Base-by-base conservation (phyloP, 805 yeast genomes). In the Zygoascus ofunaensis region DNA sequence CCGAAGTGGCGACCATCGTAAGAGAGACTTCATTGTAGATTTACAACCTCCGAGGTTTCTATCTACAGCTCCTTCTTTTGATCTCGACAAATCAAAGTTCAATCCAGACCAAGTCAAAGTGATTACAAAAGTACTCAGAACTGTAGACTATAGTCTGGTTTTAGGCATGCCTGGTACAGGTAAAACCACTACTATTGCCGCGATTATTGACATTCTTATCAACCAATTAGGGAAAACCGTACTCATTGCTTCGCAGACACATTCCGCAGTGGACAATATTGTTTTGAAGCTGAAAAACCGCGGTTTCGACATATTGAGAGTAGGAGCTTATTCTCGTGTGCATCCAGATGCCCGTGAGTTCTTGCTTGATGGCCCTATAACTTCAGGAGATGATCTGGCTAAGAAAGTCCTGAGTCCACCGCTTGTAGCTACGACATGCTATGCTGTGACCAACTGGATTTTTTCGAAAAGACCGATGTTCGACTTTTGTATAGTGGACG, bases 111-210 rank as follows among this genome's bases (percentile, higher is more conserved):
- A 92, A 57, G 48, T 66, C 3, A 53, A 45, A 2, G 97, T 97
- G 0, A 70, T 92, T 33, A 72, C 77, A 14, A 74, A 70, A 47
- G 85, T 80, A 0, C 58, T 87, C 39, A 61, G 71, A 14, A 73
- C 92, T 0, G 59, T 78, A 43, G 95, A 89, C 58, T 92, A 85
- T 57, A 70, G 89, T 3, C 68, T 92, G 54, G 74, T 92, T 17
- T 65, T 90, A 48, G 98, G 98, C 0, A 92, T 92, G 98, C 98
- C 98, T 0, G 98, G 98, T 3, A 92, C 97, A 0, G 98, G 96
- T 7, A 87, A 87, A 57, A 87, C 96, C 1, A 87, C 97, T 0
- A 83, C 89, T 0, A 87, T 92, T 43, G 82, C 94, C 0, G 79
- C 80, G 38, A 55, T 92, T 15, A 80, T 89, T 36, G 70, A 73